phyloP scores from a whole-genome alignment of 2,329 filamentous ascomycete genomes.

The Fusarium sp. region DNA sequence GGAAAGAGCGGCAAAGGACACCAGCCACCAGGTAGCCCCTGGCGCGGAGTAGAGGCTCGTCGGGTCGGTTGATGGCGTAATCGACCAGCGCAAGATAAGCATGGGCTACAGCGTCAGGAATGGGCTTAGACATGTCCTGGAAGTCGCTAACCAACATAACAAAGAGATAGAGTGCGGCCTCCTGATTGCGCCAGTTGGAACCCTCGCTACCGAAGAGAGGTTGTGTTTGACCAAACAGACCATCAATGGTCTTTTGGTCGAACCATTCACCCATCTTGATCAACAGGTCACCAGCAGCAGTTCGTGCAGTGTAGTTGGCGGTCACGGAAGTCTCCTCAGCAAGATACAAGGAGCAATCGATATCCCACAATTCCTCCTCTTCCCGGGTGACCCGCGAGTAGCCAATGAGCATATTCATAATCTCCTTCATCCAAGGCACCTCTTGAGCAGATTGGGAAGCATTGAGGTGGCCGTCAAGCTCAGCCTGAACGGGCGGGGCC shows the following conservation, averaged over 20 bases:
- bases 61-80: slow-evolving; percentile 75
- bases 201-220: slow-evolving; percentile 73
- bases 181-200: slow-evolving; percentile 72
- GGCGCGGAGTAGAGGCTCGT: slow-evolving; percentile 83
- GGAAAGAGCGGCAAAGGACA: slow-evolving; percentile 76
- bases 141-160: slow-evolving; percentile 88
- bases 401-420: slow-evolving; percentile 85
- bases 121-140: slow-evolving; percentile 77
- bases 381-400: slow-evolving; percentile 93
- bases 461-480: slow-evolving; percentile 84
- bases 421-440: slow-evolving; percentile 85
- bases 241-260: slow-evolving; percentile 79
- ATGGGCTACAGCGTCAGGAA: slow-evolving; percentile 76
- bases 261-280: slow-evolving; percentile 96
- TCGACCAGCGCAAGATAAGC: slow-evolving; percentile 85
- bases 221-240: slow-evolving; percentile 81
- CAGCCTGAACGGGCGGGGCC: slow-evolving; percentile 87
- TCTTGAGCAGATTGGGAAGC: slow-evolving; percentile 69
- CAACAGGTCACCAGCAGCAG: slow-evolving; percentile 89
- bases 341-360: slow-evolving; percentile 94
- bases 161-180: slow-evolving; percentile 86
- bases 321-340: slow-evolving; percentile 96
- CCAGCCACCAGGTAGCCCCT: slow-evolving; percentile 90
- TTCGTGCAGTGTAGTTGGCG: slow-evolving; percentile 94
- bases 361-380: slow-evolving; percentile 95